These are phyloP conservation scores for Coniochaeta ligniaria DNA, from an alignment of 2,329 filamentous ascomycete species.

Conservation along the genomic window DNA sequence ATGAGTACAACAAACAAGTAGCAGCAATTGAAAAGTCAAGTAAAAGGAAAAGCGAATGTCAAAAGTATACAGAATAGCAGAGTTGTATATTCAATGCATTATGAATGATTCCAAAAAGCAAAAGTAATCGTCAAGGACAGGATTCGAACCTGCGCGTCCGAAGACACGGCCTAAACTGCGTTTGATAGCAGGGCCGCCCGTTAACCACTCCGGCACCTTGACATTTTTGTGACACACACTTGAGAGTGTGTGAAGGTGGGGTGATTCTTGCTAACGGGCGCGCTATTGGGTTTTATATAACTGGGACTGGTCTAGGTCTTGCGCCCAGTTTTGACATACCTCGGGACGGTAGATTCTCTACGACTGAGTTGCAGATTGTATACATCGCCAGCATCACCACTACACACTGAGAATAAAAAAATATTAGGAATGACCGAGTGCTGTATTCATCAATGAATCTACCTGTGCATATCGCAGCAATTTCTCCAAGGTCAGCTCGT, in stretches of 20 bases:
- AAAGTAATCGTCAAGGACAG: neutral
- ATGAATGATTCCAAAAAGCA: neutral
- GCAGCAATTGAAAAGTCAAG: no score
- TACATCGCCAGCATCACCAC: no score
- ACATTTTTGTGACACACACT: neutral
- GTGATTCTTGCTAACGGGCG: neutral
- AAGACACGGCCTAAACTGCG: neutral
- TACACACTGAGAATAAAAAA: no score
- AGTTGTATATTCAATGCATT: no score
- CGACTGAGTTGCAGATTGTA: no score
- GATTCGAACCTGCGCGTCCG: constrained; percentile 1
- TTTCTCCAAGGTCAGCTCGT: neutral
- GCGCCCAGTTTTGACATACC: no score
- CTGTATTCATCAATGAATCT: neutral
- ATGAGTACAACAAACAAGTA: no score
- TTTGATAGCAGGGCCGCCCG: neutral
- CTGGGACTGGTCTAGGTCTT: no score
- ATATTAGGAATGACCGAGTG: no score
- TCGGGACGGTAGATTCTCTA: no score
- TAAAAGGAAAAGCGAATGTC: no score
- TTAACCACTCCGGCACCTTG: neutral
- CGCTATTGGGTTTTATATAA: neutral
- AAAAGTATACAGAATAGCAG: no score
- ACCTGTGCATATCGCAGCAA: neutral
- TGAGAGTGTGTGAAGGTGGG: neutral